phyloP scores from a whole-genome alignment of 306 rosid species.

The Cucurbita maxima region DNA sequence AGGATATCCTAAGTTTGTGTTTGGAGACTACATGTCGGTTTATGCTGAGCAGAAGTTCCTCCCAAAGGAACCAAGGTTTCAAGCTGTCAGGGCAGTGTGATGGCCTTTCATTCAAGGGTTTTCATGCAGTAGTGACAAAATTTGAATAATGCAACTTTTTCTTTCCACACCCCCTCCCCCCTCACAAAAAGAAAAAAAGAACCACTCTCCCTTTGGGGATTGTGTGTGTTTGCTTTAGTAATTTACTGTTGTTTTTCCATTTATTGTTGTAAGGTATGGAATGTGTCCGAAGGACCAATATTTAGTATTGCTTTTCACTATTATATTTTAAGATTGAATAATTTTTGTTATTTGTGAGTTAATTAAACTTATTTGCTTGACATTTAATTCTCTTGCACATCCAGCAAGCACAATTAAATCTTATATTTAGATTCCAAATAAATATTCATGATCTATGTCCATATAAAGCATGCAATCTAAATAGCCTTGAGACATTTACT shows the following conservation, averaged over 20 bases:
- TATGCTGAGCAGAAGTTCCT: slow-evolving; percentile 88
- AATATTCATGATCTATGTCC: neutral
- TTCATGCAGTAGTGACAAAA: slow-evolving; percentile 1
- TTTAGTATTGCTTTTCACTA: neutral
- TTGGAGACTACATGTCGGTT: slow-evolving; percentile 82
- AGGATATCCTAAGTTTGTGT: slow-evolving; percentile 70
- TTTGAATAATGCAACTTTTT: neutral
- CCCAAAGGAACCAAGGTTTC: slow-evolving; percentile 88
- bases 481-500: neutral
- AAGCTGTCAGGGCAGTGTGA: slow-evolving; percentile 45
- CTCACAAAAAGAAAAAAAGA: neutral
- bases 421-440: neutral
- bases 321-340: neutral
- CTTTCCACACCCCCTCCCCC: neutral
- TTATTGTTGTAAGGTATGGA: neutral
- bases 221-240: neutral
- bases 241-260: neutral
- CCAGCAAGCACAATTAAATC: neutral
- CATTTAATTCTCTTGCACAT: neutral
- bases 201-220: neutral
- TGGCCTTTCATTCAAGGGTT: neutral
- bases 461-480: neutral
- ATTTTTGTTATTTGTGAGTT: neutral
- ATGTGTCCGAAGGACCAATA: neutral
- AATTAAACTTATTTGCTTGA: neutral